phyloP scores from a whole-genome alignment of 768 basidiomycete genomes.

The Serendipita sp. region DNA sequence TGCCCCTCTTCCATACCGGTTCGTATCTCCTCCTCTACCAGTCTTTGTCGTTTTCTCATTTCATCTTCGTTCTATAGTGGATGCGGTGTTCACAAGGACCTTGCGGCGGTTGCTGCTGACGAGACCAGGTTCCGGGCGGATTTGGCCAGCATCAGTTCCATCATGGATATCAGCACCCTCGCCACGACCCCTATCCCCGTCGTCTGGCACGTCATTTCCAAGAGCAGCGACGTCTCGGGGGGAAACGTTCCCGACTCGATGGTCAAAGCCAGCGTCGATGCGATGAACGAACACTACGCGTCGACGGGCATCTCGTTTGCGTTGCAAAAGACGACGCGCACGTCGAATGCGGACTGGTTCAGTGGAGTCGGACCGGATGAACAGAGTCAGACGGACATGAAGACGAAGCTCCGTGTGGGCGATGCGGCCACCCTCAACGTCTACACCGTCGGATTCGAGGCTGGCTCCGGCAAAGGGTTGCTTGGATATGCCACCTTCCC shows the following conservation, averaged over 20 bases:
- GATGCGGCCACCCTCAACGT: slow-evolving; percentile 29
- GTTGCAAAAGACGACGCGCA: slow-evolving; percentile 29
- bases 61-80: neutral
- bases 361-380: slow-evolving; percentile 24
- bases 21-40: neutral
- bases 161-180: neutral
- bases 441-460: slow-evolving; percentile 30
- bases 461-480: slow-evolving; percentile 27
- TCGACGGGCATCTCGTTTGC: slow-evolving; percentile 25
- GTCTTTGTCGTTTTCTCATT: neutral
- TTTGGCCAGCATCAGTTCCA: neutral
- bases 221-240: neutral
- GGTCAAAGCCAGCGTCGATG: slow-evolving; percentile 27
- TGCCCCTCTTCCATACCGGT: neutral
- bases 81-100: slow-evolving; percentile 1
- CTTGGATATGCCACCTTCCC: slow-evolving; percentile 44
- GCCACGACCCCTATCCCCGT: neutral
- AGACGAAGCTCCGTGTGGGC: slow-evolving; percentile 30
- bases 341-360: slow-evolving; percentile 34
- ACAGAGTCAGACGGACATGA: slow-evolving; percentile 31
- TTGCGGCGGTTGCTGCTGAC: neutral
- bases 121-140: neutral
- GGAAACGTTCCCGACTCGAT: slow-evolving; percentile 14
- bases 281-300: slow-evolving; percentile 29
- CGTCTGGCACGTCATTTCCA: slow-evolving; percentile 2